Conservation (phyloP, 2,329 filamentous ascomycete species). For the Diplodia sapinea region DNA sequence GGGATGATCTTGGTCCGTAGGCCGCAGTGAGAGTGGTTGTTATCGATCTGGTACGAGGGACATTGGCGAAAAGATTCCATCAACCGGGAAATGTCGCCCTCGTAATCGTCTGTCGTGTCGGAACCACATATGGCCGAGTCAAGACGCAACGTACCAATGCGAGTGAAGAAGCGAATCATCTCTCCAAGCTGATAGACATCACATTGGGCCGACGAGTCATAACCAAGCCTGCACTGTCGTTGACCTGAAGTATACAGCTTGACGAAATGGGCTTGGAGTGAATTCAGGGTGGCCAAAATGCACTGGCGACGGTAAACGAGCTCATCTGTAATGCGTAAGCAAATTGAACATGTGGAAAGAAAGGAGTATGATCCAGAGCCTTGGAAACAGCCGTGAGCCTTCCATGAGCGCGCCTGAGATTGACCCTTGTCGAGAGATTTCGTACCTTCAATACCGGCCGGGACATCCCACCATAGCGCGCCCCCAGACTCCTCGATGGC, state of each 20-base stretch:
- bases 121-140: conserved; percentile 51
- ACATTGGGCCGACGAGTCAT: conserved; percentile 73
- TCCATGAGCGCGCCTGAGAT: conserved; percentile 10
- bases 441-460: conserved; percentile 68
- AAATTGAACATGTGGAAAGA: not conserved
- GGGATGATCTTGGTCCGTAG: conserved; percentile 69
- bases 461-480: conserved; percentile 75
- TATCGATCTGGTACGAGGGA: conserved; percentile 75
- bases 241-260: conserved; percentile 70
- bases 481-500: conserved; percentile 42
- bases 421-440: conserved; percentile 6
- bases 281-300: conserved; percentile 72
- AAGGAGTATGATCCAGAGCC: not conserved
- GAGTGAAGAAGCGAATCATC: conserved; percentile 72
- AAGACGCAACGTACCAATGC: conserved; percentile 66
- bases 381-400: not conserved
- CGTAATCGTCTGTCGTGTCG: conserved; percentile 56
- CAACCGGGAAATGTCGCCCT: conserved; percentile 66
- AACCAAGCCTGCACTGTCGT: conserved; percentile 73
- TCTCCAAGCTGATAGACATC: conserved; percentile 81
- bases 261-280: conserved; percentile 72
- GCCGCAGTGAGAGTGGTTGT: conserved; percentile 75
- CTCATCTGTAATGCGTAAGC: conserved; percentile 58
- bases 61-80: conserved; percentile 68
- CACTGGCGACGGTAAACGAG: conserved; percentile 69